Base-by-base conservation (phyloP, 495 filamentous ascomycete genomes). In the Evansstolkia leycettana region DNA sequence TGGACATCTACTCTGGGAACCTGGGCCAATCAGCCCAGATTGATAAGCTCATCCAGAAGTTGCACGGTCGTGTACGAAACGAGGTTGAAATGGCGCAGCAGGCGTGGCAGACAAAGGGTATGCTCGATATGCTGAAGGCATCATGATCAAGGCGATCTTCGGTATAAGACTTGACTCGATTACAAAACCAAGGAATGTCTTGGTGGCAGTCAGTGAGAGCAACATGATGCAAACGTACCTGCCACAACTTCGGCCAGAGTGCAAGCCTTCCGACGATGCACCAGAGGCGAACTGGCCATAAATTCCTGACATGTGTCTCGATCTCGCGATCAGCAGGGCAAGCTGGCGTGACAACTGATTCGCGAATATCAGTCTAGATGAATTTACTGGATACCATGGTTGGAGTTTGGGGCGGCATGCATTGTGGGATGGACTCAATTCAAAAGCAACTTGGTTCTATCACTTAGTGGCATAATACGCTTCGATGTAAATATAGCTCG, bases 1-100 rank as follows among this genome's bases (percentile, higher is more conserved):
- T 94, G 14, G 87, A 96, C 47, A 67, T 95, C 33, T 98, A 96
- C 60, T 74, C 81, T 8, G 75, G 82, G 36, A 80, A 86, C 42
- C 64, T 90, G 34, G 82, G 73, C 16, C 77, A 80, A 31, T 85
- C 77, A 14, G 60, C 69, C 0, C 76, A 84, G 51, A 72, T 94
- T 29, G 83, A 85, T 33, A 58, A 58, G 26, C 60, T 73, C 41
- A 65, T 94, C 40, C 65, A 68, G 39, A 51, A 55, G 17, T 61
- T 96, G 40, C 76, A 80, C 42, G 55, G 63, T 23, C 66, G 73
- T 17, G 87, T 94, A 12, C 72, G 75, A 16, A 57, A 69, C 16
- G 82, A 90, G 55, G 82, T 89, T 13, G 83, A 92, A 53, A 73
- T 75, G 47, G 76, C 81, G 10, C 82, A 94, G 51, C 70, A 79